These are phyloP conservation scores for Ceratobasidium sp. DNA, from an alignment of 1,284 basidiomycete genomes.

Conservation along the genomic window DNA sequence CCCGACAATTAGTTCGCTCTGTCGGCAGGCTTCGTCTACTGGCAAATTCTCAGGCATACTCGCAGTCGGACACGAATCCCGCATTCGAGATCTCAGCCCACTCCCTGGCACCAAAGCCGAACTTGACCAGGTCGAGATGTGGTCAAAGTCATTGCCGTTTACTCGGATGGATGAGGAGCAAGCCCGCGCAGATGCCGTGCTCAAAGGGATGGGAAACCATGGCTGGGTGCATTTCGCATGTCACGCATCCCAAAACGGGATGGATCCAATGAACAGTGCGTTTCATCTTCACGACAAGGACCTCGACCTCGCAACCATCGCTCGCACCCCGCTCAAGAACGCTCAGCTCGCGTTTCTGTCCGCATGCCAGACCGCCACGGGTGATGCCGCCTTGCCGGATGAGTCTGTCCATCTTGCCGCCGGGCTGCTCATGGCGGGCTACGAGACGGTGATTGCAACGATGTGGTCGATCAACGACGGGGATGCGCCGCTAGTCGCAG, in stretches of 20 bases:
- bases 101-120: too few species aligned
- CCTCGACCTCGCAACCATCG: background rate
- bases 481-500: background rate
- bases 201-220: background rate
- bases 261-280: background rate
- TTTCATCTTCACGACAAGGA: conserved; percentile 1
- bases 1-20: background rate
- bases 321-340: background rate
- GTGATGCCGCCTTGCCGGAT: conserved; percentile 46
- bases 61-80: background rate
- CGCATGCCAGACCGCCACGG: conserved; percentile 24
- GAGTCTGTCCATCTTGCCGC: conserved; percentile 44
- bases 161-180: background rate
- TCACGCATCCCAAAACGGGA: background rate
- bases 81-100: background rate
- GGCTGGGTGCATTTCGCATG: background rate
- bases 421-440: conserved; percentile 47
- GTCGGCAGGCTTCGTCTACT: background rate
- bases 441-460: conserved; percentile 11
- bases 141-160: background rate
- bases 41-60: background rate
- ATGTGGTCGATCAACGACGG: conserved; percentile 12
- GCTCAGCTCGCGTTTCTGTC: conserved; percentile 1
- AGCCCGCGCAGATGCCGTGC: background rate
- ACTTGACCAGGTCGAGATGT: background rate